Evolutionary conservation across 257 asterid species (phyloP), one percentile per base, ranked within the genome.

Genomic region (Scutellaria minor): DNA sequence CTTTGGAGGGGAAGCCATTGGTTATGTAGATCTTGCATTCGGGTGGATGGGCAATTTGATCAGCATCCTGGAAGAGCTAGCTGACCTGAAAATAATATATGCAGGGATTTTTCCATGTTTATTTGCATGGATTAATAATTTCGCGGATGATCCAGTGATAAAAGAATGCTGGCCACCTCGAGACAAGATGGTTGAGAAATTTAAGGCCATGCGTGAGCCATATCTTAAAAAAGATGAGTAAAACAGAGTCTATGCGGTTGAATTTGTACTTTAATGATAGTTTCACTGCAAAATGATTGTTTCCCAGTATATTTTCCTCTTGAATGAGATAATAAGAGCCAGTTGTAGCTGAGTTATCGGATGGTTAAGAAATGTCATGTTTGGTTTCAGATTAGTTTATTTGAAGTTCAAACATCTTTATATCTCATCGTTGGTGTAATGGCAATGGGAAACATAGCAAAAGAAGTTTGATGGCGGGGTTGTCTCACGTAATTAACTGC

Each of bases 151-250:
- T 83, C 86, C 92, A 18, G 74, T 39, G 5, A 84, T 85, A 60
- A 85, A 81, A 78, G 88, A 82, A 64, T 75, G 48, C 51, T 83
- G 87, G 85, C 97, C 93, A 9, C 89, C 96, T 12, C 79, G 84
- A 50, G 90, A 83, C 77, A 82, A 50, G 77, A 73, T 88, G 89
- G 9, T 86, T 41, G 83, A 69, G 63, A 85, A 87, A 67, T 86
- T 68, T 72, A 83, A 72, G 75, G 70, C 70, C 72, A 66, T 83
- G 45, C 86, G 68, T 0, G 83, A 82, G 59, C 68, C 64, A 3
- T 68, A 76, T 68, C 77, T 85, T 55, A 24, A 74, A 53, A 74
- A 79, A 57, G 77, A 35, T 47, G 74, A 64, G 27, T 66, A 80
- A 66, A 74, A 70, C 74, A 77, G 79, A 78, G 56, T 62, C 78